A percentile compares a stretch with the other conserved stretches of the same genome.
These are phyloP conservation scores for Cucumis cinereus DNA, from an alignment of 306 rosid species.

Conservation along the genomic window DNA sequence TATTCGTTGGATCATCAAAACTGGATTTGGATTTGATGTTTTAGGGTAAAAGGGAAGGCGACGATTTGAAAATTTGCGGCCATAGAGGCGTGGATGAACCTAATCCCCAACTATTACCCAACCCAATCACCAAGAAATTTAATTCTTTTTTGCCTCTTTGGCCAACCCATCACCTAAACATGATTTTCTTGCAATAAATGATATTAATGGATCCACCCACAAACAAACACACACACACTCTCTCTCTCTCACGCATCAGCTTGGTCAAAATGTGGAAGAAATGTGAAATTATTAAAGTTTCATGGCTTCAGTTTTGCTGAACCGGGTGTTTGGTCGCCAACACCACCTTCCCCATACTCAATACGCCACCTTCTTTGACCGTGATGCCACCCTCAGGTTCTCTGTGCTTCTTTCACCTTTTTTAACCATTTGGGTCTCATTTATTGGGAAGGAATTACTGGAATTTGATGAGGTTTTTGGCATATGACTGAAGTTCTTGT, in stretches of 20 bases:
- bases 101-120: conserved; percentile 35
- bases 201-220: conserved; percentile 12
- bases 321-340: conserved; percentile 37
- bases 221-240: not conserved
- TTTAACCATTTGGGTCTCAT: not conserved
- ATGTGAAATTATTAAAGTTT: not conserved
- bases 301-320: not conserved
- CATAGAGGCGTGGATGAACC: conserved; percentile 28
- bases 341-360: conserved; percentile 27
- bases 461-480: not conserved
- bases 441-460: not conserved
- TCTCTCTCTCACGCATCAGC: not conserved
- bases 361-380: not conserved
- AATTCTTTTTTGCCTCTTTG: not conserved
- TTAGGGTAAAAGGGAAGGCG: not conserved
- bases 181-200: not conserved
- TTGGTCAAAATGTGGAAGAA: not conserved
- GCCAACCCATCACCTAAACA: conserved; percentile 10
- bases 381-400: not conserved
- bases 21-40: too few relatives aligned
- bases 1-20: not conserved
- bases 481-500: not conserved
- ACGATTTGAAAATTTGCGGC: not conserved
- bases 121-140: conserved; percentile 14
- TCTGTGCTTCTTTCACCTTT: not conserved